Evolutionary conservation across 805 yeast genomes (phyloP).

Genomic region (Candida ponderosae): DNA sequence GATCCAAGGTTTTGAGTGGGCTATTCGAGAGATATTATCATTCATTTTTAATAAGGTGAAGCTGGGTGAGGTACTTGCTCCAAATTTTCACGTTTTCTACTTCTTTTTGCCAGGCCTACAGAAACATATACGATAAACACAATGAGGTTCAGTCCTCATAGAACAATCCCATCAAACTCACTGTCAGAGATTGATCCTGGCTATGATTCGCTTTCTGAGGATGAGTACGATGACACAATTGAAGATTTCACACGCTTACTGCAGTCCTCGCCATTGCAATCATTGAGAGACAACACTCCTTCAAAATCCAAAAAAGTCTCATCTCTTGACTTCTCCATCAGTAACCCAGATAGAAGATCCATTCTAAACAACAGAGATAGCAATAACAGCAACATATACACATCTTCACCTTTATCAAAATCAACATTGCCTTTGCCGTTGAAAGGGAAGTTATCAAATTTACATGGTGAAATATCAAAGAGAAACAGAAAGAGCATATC

Average conservation of each 20-base stretch:
- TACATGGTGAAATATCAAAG: neutral
- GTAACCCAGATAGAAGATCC: too few relatives aligned
- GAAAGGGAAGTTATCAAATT: neutral
- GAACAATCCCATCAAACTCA: slow-evolving; percentile 2
- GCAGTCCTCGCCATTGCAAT: slow-evolving; percentile 14
- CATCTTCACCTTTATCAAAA: slow-evolving; percentile 7
- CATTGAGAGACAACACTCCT: slow-evolving; percentile 7
- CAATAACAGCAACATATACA: too few relatives aligned
- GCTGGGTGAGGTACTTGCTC: too few relatives aligned
- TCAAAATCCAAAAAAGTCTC: slow-evolving; percentile 5
- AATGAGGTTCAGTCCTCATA: slow-evolving; percentile 14
- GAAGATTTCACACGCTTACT: slow-evolving; percentile 1
- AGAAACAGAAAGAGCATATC: too few relatives aligned
- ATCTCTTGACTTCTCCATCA: too few relatives aligned
- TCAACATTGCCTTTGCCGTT: neutral
- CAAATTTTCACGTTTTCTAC: too few relatives aligned
- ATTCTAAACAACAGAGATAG: too few relatives aligned
- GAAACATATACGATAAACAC: too few relatives aligned
- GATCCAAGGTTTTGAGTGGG: too few relatives aligned
- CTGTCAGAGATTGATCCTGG: slow-evolving; percentile 2
- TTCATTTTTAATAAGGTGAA: too few relatives aligned
- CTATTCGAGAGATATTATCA: too few relatives aligned
- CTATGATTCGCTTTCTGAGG: slow-evolving; percentile 5
- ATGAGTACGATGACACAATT: neutral
- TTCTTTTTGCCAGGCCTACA: too few relatives aligned